Evolutionary conservation across 2,329 filamentous ascomycete genomes (phyloP).

Genomic region (Thyridium curvatum): DNA sequence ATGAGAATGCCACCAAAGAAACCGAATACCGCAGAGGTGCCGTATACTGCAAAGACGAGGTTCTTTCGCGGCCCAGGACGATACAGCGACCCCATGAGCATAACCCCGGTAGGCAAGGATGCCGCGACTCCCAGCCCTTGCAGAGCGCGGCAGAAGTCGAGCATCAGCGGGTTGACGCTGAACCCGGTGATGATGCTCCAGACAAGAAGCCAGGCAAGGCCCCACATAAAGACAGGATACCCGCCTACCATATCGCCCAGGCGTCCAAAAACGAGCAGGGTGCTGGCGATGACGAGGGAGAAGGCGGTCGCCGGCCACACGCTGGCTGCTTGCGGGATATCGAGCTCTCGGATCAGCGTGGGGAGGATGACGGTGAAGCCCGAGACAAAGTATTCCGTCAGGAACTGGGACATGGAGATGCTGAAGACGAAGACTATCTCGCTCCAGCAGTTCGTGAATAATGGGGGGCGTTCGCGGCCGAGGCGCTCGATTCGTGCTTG

Average conservation of each 20-base stretch:
- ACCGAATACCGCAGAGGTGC: conserved; percentile 49
- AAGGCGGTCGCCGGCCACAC: conserved; percentile 46
- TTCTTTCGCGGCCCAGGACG: conserved; percentile 68
- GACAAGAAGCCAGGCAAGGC: conserved; percentile 55
- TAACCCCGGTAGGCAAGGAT: conserved; percentile 62
- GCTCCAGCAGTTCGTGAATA: too few species aligned
- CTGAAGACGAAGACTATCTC: too few species aligned
- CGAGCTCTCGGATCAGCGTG: too few species aligned
- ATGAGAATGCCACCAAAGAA: conserved; percentile 63
- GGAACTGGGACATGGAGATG: too few species aligned
- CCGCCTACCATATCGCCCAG: conserved; percentile 57
- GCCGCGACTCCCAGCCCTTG: conserved; percentile 64
- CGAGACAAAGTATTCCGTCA: too few species aligned
- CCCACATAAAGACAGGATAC: conserved; percentile 49
- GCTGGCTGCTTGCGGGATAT: too few species aligned
- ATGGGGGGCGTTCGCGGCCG: too few species aligned
- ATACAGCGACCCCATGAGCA: conserved; percentile 62
- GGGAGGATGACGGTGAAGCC: too few species aligned
- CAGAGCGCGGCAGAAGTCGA: conserved; percentile 44
- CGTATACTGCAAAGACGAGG: conserved; percentile 56
- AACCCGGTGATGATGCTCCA: conserved; percentile 66
- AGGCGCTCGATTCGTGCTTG: too few species aligned
- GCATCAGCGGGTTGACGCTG: conserved; percentile 33
- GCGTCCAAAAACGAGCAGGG: conserved; percentile 58
- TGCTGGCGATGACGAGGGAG: conserved; percentile 43